Percentiles rank a stretch among this genome's conserved stretches.
These are phyloP conservation scores for Zygnema cylindricum DNA, from an alignment of 139 green algal genomes.

Conservation along the genomic window DNA sequence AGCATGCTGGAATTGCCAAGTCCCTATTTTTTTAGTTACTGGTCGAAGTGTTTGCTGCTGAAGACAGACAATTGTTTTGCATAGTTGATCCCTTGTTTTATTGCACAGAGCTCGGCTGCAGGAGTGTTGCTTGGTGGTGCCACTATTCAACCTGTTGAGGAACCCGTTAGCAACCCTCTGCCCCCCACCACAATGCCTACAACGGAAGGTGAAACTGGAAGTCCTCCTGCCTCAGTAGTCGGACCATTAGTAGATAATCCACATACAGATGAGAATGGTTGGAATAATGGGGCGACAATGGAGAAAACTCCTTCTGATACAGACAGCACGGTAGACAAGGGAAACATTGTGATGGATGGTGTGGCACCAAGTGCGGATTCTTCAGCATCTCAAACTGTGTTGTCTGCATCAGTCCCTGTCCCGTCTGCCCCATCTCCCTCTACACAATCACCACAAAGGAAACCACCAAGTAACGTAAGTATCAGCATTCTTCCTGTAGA, in stretches of 20 bases:
- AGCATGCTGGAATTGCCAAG: too few species aligned
- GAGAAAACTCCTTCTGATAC: background rate
- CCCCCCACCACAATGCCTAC: background rate
- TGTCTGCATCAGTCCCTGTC: background rate
- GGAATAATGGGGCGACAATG: background rate
- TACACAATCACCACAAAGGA: background rate
- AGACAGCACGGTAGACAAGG: background rate
- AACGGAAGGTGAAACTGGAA: background rate
- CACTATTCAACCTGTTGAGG: background rate
- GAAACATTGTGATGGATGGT: background rate
- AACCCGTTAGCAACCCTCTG: background rate
- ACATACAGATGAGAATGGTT: background rate
- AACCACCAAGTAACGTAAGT: background rate
- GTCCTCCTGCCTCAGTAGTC: background rate
- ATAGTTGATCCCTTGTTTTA: background rate
- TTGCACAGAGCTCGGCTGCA: conserved; percentile 5
- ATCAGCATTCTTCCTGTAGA: background rate
- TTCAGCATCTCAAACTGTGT: background rate
- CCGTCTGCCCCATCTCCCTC: background rate
- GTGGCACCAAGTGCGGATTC: background rate
- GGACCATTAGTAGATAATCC: background rate
- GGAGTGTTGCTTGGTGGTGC: background rate
- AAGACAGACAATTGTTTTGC: too few species aligned
- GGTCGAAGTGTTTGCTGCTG: too few species aligned
- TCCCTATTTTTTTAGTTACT: too few species aligned